Conservation (phyloP, 306 rosid species). For the Prunus campanulata region DNA sequence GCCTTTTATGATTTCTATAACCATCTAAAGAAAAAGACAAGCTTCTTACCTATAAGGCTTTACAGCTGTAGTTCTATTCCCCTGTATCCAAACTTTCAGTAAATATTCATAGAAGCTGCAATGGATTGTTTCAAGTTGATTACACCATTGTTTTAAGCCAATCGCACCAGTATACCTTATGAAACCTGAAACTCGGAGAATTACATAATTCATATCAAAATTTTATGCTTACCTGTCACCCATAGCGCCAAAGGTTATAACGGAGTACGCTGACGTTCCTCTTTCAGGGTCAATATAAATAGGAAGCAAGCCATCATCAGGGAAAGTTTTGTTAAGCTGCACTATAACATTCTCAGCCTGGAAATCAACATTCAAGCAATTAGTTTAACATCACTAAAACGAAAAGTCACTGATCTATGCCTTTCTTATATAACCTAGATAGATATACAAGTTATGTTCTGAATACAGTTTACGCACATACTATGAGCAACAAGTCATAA, state of each 20-base stretch:
- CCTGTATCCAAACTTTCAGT: slow-evolving; percentile 97
- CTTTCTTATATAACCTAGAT: slow-evolving; percentile 1
- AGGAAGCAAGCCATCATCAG: slow-evolving; percentile 95
- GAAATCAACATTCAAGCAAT: slow-evolving; percentile 27
- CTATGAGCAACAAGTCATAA: neutral
- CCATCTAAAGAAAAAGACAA: slow-evolving; percentile 2
- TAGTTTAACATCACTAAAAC: slow-evolving; percentile 16
- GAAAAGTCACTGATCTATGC: slow-evolving; percentile 2
- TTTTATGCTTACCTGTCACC: slow-evolving; percentile 78
- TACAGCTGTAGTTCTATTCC: slow-evolving; percentile 77
- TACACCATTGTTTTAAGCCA: slow-evolving; percentile 12
- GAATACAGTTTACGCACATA: neutral
- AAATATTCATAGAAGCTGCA: slow-evolving; percentile 98
- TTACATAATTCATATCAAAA: slow-evolving; percentile 4
- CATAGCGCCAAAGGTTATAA: slow-evolving; percentile 96
- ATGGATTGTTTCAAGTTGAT: slow-evolving; percentile 26
- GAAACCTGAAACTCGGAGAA: neutral
- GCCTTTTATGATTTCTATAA: neutral
- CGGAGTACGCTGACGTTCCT: slow-evolving; percentile 58
- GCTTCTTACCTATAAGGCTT: slow-evolving; percentile 75
- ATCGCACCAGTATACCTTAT: neutral
- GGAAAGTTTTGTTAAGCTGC: slow-evolving; percentile 71
- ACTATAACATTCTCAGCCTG: slow-evolving; percentile 86
- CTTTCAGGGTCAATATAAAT: slow-evolving; percentile 73
- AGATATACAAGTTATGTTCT: slow-evolving; percentile 8